phyloP scores from a whole-genome alignment of 495 filamentous ascomycete genomes.

The Xylaria cubensis region DNA sequence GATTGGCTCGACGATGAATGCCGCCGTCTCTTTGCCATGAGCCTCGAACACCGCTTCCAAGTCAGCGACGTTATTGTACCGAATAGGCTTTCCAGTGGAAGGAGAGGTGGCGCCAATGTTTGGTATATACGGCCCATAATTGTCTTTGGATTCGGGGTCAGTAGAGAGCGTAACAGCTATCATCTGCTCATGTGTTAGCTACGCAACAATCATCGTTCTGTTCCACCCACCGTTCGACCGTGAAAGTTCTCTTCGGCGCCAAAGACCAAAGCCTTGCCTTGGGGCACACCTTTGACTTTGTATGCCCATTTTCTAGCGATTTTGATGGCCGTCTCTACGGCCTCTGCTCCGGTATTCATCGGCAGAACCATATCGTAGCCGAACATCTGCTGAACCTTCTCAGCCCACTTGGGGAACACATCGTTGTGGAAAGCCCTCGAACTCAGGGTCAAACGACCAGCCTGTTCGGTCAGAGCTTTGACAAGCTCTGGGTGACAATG shows the following conservation, averaged over 20 bases:
- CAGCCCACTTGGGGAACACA: constrained; percentile 95
- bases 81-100: constrained; percentile 76
- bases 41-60: constrained; percentile 78
- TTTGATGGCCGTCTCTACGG: constrained; percentile 98
- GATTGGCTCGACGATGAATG: constrained; percentile 96
- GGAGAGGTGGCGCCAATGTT: constrained; percentile 81
- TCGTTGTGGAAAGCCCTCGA: constrained; percentile 98
- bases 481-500: constrained; percentile 98
- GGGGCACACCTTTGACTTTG: constrained; percentile 89
- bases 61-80: constrained; percentile 84
- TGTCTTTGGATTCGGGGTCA: constrained; percentile 93
- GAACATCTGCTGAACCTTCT: constrained; percentile 85
- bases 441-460: constrained; percentile 87
- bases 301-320: constrained; percentile 99
- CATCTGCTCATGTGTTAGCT: constrained; percentile 66
- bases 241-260: constrained; percentile 94
- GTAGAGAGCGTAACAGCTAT: constrained; percentile 92
- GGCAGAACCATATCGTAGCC: constrained; percentile 99
- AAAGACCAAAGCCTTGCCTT: constrained; percentile 84
- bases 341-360: constrained; percentile 99
- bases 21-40: constrained; percentile 85
- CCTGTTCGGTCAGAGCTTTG: constrained; percentile 88
- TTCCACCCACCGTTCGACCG: constrained; percentile 79
- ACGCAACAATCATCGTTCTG: not conserved
- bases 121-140: constrained; percentile 96